Conservation (phyloP, 495 filamentous ascomycete genomes). For the Penicillium canariense region DNA sequence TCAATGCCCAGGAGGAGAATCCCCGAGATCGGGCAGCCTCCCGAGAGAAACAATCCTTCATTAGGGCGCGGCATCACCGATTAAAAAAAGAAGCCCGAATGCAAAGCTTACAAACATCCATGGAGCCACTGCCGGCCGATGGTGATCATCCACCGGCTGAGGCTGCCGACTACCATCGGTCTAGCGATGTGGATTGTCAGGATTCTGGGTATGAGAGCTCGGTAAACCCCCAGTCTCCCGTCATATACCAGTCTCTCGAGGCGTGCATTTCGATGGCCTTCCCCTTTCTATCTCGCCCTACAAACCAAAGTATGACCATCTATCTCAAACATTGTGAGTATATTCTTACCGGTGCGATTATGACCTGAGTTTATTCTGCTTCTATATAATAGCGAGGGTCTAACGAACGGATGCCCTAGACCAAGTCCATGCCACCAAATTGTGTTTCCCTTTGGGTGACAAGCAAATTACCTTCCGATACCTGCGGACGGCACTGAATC, state of each 20-base stretch:
- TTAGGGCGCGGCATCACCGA: background rate
- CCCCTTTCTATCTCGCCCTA: background rate
- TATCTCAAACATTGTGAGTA: constrained; percentile 4
- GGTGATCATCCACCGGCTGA: background rate
- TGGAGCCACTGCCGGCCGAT: background rate
- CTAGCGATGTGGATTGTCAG: background rate
- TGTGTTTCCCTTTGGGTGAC: background rate
- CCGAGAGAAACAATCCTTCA: background rate
- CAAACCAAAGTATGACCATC: background rate
- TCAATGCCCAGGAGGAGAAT: background rate
- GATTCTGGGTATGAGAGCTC: background rate
- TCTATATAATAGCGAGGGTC: background rate
- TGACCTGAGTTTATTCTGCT: background rate
- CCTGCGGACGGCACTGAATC: background rate
- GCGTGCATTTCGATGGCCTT: background rate
- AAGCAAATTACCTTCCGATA: constrained; percentile 1
- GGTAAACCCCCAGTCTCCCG: background rate
- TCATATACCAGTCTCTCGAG: constrained; percentile 2
- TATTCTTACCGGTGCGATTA: background rate
- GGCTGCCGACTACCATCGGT: background rate
- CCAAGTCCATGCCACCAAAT: background rate
- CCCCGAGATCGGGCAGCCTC: background rate
- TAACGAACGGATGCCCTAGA: background rate
- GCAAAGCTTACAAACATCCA: background rate
- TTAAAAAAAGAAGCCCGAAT: background rate